Percentiles rank a stretch among this genome's conserved stretches.
Conservation (phyloP, 441 rosid genomes). For the Theobroma grandiflorum region DNA sequence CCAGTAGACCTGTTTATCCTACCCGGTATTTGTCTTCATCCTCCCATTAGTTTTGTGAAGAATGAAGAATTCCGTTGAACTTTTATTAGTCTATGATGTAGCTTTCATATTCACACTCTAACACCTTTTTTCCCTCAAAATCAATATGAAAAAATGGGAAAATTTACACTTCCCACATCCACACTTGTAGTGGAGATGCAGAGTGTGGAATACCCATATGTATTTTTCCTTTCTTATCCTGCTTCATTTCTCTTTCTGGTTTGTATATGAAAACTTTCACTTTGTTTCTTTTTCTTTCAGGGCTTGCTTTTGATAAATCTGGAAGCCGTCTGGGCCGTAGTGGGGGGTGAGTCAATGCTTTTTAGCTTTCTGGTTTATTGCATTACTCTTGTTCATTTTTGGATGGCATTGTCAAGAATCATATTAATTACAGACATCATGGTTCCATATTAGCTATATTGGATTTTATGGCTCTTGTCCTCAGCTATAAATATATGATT, state of each 20-base stretch:
- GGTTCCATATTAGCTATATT: neutral
- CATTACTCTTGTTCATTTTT: neutral
- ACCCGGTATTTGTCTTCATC: constrained; percentile 46
- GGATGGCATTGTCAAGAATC: neutral
- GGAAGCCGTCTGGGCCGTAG: constrained; percentile 96
- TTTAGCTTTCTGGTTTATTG: neutral
- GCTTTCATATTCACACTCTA: too few relatives aligned
- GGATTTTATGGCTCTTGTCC: neutral
- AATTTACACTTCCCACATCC: too few relatives aligned
- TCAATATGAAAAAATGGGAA: too few relatives aligned
- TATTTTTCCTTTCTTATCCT: neutral
- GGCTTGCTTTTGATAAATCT: constrained; percentile 90
- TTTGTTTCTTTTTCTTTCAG: constrained; percentile 44
- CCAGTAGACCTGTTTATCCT: constrained; percentile 49
- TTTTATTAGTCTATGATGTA: too few relatives aligned
- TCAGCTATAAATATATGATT: constrained; percentile 5
- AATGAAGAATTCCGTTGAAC: neutral
- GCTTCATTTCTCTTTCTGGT: constrained; percentile 17
- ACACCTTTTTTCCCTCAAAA: too few relatives aligned
- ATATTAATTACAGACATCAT: neutral
- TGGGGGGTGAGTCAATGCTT: constrained; percentile 72
- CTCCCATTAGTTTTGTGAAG: neutral
- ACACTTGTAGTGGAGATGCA: neutral
- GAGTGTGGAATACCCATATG: neutral
- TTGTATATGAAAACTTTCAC: neutral